Conservation (phyloP, 2,329 filamentous ascomycete species). For the Aspergillus nomiae region DNA sequence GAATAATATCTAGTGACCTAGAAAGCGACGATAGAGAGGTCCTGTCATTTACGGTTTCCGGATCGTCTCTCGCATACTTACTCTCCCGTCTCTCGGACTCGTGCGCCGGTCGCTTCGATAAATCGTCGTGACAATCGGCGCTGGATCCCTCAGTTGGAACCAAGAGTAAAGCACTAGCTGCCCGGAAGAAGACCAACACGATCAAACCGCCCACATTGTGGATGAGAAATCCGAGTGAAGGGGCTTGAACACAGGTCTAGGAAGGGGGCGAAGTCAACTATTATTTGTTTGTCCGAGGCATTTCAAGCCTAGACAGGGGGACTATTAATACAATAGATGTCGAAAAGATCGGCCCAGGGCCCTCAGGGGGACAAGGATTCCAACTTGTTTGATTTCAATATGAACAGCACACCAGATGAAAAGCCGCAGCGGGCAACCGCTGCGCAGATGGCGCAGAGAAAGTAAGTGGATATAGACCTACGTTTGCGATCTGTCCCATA, state of each 20-base stretch:
- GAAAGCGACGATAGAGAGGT: background rate
- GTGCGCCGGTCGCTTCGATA: constrained; percentile 12
- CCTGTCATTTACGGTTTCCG: constrained; percentile 4
- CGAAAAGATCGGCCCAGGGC: constrained; percentile 41
- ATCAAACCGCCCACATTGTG: constrained; percentile 8
- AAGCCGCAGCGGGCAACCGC: constrained; percentile 55
- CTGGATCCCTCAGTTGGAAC: background rate
- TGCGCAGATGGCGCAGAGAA: constrained; percentile 56
- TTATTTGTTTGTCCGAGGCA: background rate
- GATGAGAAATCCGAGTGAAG: constrained; percentile 17
- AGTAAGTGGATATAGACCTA: constrained; percentile 47
- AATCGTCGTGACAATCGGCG: constrained; percentile 15
- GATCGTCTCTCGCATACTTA: constrained; percentile 6
- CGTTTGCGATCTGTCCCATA: constrained; percentile 18
- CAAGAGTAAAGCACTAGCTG: constrained; percentile 4
- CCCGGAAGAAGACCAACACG: constrained; percentile 1
- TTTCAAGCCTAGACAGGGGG: constrained; percentile 21
- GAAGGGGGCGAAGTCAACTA: constrained; percentile 21
- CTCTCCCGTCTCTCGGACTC: constrained; percentile 2
- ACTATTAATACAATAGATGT: constrained; percentile 33
- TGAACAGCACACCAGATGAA: constrained; percentile 47
- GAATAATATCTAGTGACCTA: background rate
- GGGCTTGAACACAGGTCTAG: constrained; percentile 10
- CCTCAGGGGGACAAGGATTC: constrained; percentile 39
- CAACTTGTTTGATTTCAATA: constrained; percentile 33